Evolutionary conservation across 2,329 filamentous ascomycete genomes (phyloP).

Genomic region (Xylogone sp.): DNA sequence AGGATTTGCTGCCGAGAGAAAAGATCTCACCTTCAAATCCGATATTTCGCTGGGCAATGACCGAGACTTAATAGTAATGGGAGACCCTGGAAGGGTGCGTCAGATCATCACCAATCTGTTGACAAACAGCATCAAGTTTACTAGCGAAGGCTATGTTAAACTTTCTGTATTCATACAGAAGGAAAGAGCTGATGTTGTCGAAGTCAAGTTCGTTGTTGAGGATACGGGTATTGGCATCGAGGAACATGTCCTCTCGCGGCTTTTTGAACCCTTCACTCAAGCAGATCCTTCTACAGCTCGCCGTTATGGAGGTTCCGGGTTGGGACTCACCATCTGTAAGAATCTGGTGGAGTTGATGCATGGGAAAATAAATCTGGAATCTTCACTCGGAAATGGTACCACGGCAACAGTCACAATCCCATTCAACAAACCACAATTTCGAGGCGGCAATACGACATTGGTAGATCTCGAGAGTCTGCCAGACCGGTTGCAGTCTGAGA

Average conservation of each 20-base stretch:
- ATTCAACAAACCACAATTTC: constrained; percentile 64
- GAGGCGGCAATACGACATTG: constrained; percentile 43
- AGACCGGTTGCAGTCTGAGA: constrained; percentile 61
- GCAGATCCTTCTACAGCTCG: constrained; percentile 76
- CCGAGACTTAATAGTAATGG: constrained; percentile 73
- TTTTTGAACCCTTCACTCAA: constrained; percentile 81
- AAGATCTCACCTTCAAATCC: constrained; percentile 69
- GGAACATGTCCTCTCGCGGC: constrained; percentile 65
- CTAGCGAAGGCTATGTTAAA: constrained; percentile 62
- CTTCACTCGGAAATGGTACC: constrained; percentile 63
- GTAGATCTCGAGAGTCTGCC: constrained; percentile 62
- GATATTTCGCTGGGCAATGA: constrained; percentile 57
- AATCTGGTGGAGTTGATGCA: constrained; percentile 78
- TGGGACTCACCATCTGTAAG: constrained; percentile 78
- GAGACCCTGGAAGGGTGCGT: constrained; percentile 77
- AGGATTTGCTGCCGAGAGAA: constrained; percentile 76
- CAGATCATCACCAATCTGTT: constrained; percentile 81
- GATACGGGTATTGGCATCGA: constrained; percentile 82
- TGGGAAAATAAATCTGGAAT: constrained; percentile 68
- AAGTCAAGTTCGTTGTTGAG: constrained; percentile 68
- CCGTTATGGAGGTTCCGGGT: constrained; percentile 73
- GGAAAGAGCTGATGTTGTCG: constrained; percentile 61
- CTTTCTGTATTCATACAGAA: constrained; percentile 61
- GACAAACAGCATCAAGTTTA: constrained; percentile 76
- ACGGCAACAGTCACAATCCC: constrained; percentile 74